phyloP scores from a whole-genome alignment of 768 basidiomycete species.

The Tephrocybe rancida region DNA sequence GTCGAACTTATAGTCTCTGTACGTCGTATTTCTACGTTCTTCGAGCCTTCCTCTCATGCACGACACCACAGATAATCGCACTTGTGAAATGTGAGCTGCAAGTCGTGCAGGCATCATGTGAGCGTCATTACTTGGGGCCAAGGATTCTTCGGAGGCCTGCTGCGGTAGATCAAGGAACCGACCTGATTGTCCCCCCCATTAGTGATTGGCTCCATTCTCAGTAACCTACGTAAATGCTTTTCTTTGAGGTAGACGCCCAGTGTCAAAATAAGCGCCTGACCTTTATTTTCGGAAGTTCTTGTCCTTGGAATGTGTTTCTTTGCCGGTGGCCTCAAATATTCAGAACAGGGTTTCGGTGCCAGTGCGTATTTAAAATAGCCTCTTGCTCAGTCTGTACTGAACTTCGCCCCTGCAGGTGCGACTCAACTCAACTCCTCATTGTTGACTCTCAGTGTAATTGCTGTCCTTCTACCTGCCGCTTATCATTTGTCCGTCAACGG shows the following conservation, averaged over 20 bases:
- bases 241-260: neutral
- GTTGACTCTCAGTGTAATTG: slow-evolving; percentile 78
- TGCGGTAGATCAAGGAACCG: neutral
- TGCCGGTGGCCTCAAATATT: slow-evolving; percentile 76
- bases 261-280: neutral
- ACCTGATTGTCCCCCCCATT: slow-evolving; percentile 17
- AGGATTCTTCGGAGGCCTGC: neutral
- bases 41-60: neutral
- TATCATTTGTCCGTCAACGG: slow-evolving; percentile 61
- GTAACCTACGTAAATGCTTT: slow-evolving; percentile 69
- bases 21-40: slow-evolving; percentile 27
- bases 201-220: slow-evolving; percentile 89
- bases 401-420: slow-evolving; percentile 38
- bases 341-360: slow-evolving; percentile 77
- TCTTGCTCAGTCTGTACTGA: neutral
- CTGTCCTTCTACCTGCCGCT: slow-evolving; percentile 76
- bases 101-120: slow-evolving; percentile 83
- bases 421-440: slow-evolving; percentile 78
- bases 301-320: slow-evolving; percentile 93
- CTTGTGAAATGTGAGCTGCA: slow-evolving; percentile 57
- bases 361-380: slow-evolving; percentile 53
- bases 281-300: slow-evolving; percentile 49
- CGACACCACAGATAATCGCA: slow-evolving; percentile 44
- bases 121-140: slow-evolving; percentile 28
- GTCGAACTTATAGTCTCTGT: slow-evolving; percentile 81